Percentiles rank a stretch among this genome's conserved stretches.
phyloP scores from a whole-genome alignment of 345 rosid genomes.

The Turnera subulata region DNA sequence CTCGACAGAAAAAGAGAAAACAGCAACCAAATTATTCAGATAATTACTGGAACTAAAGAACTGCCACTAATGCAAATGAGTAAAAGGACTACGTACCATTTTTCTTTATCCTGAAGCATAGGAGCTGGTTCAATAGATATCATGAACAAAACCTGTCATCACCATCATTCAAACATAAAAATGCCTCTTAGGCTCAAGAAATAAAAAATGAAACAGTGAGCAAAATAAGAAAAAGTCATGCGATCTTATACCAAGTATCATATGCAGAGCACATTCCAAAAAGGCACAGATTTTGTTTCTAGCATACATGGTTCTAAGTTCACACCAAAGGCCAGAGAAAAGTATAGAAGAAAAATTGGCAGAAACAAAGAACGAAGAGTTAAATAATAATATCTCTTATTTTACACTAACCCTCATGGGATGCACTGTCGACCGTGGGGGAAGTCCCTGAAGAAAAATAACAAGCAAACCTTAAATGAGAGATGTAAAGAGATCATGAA shows the following conservation, averaged over 20 bases:
- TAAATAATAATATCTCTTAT: background rate
- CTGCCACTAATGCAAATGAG: background rate
- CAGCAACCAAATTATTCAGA: background rate
- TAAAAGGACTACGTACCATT: conserved; percentile 67
- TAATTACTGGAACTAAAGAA: conserved; percentile 3
- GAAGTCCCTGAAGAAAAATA: conserved; percentile 68
- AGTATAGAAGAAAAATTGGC: background rate
- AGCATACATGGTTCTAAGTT: too few relatives aligned
- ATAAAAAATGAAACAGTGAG: too few relatives aligned
- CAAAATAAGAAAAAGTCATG: too few relatives aligned
- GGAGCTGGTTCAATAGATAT: conserved; percentile 98
- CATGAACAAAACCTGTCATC: conserved; percentile 87
- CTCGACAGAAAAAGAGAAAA: conserved; percentile 4
- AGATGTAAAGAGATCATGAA: conserved; percentile 1
- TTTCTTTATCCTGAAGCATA: conserved; percentile 99
- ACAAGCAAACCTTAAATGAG: too few relatives aligned
- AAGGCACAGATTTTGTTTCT: too few relatives aligned
- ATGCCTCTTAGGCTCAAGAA: too few relatives aligned
- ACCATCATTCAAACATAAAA: conserved; percentile 17
- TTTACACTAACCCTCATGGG: conserved; percentile 93
- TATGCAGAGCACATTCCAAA: background rate
- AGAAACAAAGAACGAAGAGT: background rate
- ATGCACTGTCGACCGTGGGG: conserved; percentile 97
- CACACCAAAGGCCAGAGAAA: too few relatives aligned
- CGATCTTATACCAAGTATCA: too few relatives aligned